Evolutionary conservation across 768 basidiomycete species (phyloP), one percentile per base, ranked within the genome.

Genomic region (Phanerodontia chrysosporium): DNA sequence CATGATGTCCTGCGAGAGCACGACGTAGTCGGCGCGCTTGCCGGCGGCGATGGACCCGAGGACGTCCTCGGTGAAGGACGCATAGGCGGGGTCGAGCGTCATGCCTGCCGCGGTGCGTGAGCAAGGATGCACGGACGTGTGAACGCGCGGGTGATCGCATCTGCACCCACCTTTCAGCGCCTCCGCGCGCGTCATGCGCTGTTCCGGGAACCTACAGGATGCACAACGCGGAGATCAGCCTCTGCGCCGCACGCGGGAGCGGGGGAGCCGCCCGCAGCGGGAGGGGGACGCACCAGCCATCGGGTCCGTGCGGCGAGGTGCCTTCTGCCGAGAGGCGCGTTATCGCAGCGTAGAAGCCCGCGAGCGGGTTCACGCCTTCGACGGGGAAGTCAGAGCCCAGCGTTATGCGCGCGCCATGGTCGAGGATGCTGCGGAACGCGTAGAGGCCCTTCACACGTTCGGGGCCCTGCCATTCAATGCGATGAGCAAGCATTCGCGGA

Each of bases 311-410:
- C 8, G 94, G 95, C 30, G 92, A 94, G 48, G 73, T 70, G 21
- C 92, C 93, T 29, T 80, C 76, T 7, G 80, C 76, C 27, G 86
- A 84, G 49, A 90, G 73, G 36, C 95, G 81, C 2, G 91, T 85
- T 25, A 94, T 79, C 1, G 93, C 92, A n/a, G 95, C 91, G 69
- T 92, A 91, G 70, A 96, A 94, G 2, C 88, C 87, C 57, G 82
- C 75, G 39, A 97, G 77, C 13, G 95, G 95, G 67, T 94, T 91
- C 72, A 93, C 79, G 36, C 81, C 79, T 67, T 95, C 95, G 30
- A 98, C 92, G 0, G 95, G 95, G 62, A 90, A 91, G 73, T 96
- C 94, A 3, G 91, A 92, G 14, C 95, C 94, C 24, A 96, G 72
- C 2, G 89, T 83, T 56, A 95, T 84, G 58, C 82, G 74, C 56